Evolutionary conservation across 805 yeast genomes (phyloP).

Genomic region (Clavispora carvajalis): DNA sequence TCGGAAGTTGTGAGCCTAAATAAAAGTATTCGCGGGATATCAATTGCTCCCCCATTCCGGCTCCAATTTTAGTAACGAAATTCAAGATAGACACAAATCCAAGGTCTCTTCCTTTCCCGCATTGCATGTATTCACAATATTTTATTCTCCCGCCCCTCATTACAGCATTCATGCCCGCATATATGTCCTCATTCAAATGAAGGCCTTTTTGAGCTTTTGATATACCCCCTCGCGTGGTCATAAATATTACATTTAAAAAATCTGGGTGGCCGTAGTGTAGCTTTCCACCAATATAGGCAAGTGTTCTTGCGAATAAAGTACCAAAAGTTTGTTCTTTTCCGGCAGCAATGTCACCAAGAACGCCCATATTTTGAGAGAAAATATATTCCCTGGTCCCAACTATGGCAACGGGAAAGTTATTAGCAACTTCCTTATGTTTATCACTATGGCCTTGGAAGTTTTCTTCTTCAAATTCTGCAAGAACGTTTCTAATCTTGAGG

Average conservation of each 20-base stretch:
- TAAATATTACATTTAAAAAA: constrained; percentile 66
- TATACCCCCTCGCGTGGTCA: constrained; percentile 86
- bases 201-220: constrained; percentile 84
- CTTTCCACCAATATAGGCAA: constrained; percentile 81
- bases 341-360: constrained; percentile 84
- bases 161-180: constrained; percentile 82
- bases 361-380: constrained; percentile 81
- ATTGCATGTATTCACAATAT: constrained; percentile 82
- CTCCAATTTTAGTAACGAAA: constrained; percentile 84
- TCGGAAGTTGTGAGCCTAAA: constrained; percentile 73
- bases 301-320: constrained; percentile 76
- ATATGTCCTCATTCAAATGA: constrained; percentile 82
- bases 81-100: constrained; percentile 84
- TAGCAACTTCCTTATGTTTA: neutral
- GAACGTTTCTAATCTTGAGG: constrained; percentile 71
- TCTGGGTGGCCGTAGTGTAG: constrained; percentile 89
- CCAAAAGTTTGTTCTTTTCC: constrained; percentile 90
- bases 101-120: constrained; percentile 88
- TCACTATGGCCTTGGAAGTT: neutral
- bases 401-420: constrained; percentile 63
- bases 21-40: constrained; percentile 78
- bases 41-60: constrained; percentile 92
- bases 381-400: constrained; percentile 86
- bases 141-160: constrained; percentile 84
- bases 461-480: constrained; percentile 76